Base-by-base conservation (phyloP, 2,329 filamentous ascomycete genomes). In the Trichoderma breve region DNA sequence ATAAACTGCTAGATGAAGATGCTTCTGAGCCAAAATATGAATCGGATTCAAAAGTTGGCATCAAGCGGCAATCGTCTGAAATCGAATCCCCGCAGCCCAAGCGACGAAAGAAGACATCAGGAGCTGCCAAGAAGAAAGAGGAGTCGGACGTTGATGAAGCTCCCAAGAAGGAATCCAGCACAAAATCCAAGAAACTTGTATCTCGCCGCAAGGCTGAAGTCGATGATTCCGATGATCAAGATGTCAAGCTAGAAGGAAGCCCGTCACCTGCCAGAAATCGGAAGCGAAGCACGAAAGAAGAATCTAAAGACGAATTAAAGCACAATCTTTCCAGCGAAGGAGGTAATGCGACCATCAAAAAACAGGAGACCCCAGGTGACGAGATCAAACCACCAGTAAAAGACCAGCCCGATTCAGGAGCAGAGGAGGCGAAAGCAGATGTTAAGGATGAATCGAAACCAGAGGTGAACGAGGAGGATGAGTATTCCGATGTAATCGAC, bases 401-500 rank as follows among this genome's bases (percentile, higher is more conserved):
- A 30, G 58, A 28, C 12, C 47, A 62, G 6, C 18, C 30, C 4
- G 69, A 65, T 8, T 53, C 63, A 5, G 67, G 69, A 61, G 66
- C 57, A 24, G 72, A 71, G 36, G 64, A 74, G 53, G 73, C 71
- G 18, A 73, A 74, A 30, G 67, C 65, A 30, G 63, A 51, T 36
- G 53, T 36, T 32, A 67, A 68, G 9, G 69, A 71, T 30, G 76
- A 78, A 7, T 24, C 72, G 9, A 75, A 76, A 21, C 72, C 74
- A n/a, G 72, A 64, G 6, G 66, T 78, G 5, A 74, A 77, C 67
- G 78, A 82, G 30, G 82, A 83, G 67, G 82, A 83, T n/a, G 82
- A 83, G 34, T 81, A 82, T 58, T 81, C 80, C 0, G 80, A 82
- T 4, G 86, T 97, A n/a, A 83, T 96, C 53, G 95, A 97, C 78